These are phyloP conservation scores for Saccharomycopsis crataegensis DNA, from an alignment of 1,139 yeast species.

Conservation along the genomic window DNA sequence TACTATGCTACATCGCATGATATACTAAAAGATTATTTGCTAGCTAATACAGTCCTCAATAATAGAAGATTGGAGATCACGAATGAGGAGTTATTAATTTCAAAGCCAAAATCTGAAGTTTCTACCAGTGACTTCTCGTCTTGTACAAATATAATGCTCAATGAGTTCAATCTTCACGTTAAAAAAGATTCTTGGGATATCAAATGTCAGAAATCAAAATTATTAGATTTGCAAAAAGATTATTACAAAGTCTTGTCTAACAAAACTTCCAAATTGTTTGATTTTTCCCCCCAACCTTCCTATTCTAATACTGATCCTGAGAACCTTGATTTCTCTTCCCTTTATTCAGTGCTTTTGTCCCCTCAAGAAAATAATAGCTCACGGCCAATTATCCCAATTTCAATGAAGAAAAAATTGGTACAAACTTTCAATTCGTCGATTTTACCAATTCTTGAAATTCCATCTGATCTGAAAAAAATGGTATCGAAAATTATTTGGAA, in stretches of 20 bases:
- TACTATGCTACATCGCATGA: constrained; percentile 7
- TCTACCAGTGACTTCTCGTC: not conserved
- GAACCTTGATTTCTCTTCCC: no score
- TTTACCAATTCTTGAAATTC: constrained; percentile 7
- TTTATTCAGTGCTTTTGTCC: no score
- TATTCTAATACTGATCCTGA: no score
- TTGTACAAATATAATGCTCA: not conserved
- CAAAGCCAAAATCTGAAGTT: not conserved
- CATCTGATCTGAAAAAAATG: not conserved
- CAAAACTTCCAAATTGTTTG: constrained; percentile 4
- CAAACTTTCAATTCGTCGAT: constrained; percentile 6
- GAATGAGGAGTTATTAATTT: not conserved
- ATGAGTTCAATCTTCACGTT: not conserved
- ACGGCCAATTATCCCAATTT: not conserved
- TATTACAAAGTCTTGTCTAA: constrained; percentile 4
- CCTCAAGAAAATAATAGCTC: not conserved
- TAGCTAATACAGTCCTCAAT: not conserved
- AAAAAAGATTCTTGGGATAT: not conserved
- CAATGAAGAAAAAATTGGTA: constrained; percentile 7
- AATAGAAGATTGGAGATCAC: not conserved
- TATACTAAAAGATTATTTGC: constrained; percentile 7
- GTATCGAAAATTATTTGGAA: not conserved
- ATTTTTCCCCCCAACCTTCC: not conserved
- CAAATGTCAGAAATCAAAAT: not conserved
- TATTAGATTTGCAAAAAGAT: not conserved